A percentile compares a stretch with the other conserved stretches of the same genome.
Conservation (phyloP, 2,329 filamentous ascomycete species). For the Leptosphaerulina australis region DNA sequence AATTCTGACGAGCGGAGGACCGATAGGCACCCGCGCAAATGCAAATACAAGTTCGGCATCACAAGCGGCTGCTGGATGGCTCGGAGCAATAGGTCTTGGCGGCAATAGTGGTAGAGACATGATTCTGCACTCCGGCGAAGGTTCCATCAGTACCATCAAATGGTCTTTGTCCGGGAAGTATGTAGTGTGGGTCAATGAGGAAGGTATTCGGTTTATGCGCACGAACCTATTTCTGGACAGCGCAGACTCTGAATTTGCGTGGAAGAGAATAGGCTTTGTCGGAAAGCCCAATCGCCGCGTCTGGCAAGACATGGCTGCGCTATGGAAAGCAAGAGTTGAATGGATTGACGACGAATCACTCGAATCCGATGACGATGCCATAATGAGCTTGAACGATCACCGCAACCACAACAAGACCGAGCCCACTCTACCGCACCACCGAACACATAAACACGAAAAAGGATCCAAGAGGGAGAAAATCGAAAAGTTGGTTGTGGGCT, state of each 20-base stretch:
- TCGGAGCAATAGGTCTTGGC: constrained; percentile 84
- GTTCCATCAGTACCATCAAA: constrained; percentile 86
- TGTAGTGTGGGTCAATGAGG: constrained; percentile 93
- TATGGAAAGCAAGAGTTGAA: constrained; percentile 90
- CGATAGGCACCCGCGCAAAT: constrained; percentile 76
- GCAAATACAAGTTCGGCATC: constrained; percentile 88
- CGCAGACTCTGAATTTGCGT: constrained; percentile 78
- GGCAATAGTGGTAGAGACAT: constrained; percentile 81
- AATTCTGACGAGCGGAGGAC: constrained; percentile 82
- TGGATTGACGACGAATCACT: constrained; percentile 88
- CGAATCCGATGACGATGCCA: constrained; percentile 70
- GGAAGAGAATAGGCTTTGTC: constrained; percentile 93
- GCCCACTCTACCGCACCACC: constrained; percentile 49
- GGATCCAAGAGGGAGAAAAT: constrained; percentile 45
- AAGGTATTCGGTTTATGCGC: constrained; percentile 97
- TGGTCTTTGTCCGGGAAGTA: constrained; percentile 94
- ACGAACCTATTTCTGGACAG: constrained; percentile 81
- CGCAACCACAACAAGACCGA: constrained; percentile 43
- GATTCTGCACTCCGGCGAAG: constrained; percentile 88
- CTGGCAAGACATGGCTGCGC: constrained; percentile 95
- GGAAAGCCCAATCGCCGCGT: constrained; percentile 83
- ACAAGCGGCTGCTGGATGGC: constrained; percentile 85
- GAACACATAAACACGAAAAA: constrained; percentile 48
- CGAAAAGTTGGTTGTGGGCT: constrained; percentile 88
- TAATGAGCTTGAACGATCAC: constrained; percentile 44